These are phyloP conservation scores for Verruconis gallopava DNA, from an alignment of 2,329 filamentous ascomycete genomes.

Conservation along the genomic window DNA sequence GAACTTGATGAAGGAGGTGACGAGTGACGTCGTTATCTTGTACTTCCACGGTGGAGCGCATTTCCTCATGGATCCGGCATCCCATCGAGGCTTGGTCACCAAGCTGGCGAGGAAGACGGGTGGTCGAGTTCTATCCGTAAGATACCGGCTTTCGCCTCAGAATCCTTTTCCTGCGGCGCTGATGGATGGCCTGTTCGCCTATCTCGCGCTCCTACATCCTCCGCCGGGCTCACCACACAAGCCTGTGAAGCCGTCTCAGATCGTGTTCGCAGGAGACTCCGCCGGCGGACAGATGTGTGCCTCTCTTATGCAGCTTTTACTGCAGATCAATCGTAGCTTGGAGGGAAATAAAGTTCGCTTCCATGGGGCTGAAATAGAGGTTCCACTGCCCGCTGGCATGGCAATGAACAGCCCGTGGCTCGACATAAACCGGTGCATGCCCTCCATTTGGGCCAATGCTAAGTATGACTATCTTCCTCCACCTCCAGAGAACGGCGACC, in stretches of 20 bases:
- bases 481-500: slow-evolving; percentile 22
- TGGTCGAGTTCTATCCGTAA: slow-evolving; percentile 57
- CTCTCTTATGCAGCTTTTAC: slow-evolving; percentile 52
- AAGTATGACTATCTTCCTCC: slow-evolving; percentile 52
- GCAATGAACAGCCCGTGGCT: slow-evolving; percentile 56
- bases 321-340: slow-evolving; percentile 44
- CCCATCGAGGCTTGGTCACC: slow-evolving; percentile 46
- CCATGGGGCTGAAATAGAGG: slow-evolving; percentile 42
- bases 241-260: slow-evolving; percentile 49
- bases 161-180: slow-evolving; percentile 62
- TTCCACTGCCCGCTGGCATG: slow-evolving; percentile 55
- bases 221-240: slow-evolving; percentile 53
- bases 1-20: slow-evolving; percentile 54
- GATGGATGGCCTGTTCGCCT: slow-evolving; percentile 59
- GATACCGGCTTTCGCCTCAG: slow-evolving; percentile 64
- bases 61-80: slow-evolving; percentile 56
- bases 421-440: slow-evolving; percentile 54
- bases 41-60: slow-evolving; percentile 70
- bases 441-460: slow-evolving; percentile 38
- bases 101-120: slow-evolving; percentile 53
- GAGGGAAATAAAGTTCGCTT: slow-evolving; percentile 40
- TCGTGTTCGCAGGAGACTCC: slow-evolving; percentile 62
- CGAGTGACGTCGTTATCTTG: slow-evolving; percentile 49
- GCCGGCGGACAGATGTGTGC: slow-evolving; percentile 62
- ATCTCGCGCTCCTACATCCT: slow-evolving; percentile 60